Conservation (phyloP, 2,329 filamentous ascomycete genomes). For the Dothidotthia symphoricarpi region DNA sequence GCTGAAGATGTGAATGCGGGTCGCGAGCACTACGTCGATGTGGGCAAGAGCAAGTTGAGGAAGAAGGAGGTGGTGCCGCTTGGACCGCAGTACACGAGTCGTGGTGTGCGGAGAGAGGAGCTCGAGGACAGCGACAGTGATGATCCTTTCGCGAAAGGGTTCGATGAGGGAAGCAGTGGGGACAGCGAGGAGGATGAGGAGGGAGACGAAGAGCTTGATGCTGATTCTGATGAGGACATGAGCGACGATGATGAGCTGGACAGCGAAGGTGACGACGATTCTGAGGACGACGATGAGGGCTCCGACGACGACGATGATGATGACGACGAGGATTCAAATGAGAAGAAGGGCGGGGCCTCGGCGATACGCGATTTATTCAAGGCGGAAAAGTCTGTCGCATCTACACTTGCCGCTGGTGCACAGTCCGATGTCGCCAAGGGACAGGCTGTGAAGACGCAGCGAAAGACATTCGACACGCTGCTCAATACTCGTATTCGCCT, state of each 20-base stretch:
- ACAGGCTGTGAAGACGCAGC: conserved; percentile 78
- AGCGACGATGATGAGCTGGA: conserved; percentile 44
- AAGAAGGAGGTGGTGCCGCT: conserved; percentile 67
- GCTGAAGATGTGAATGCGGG: conserved; percentile 55
- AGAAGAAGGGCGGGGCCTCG: conserved; percentile 41
- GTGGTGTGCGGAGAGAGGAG: conserved; percentile 68
- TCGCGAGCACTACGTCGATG: conserved; percentile 81
- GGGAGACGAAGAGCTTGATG: conserved; percentile 53
- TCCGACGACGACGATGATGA: conserved; percentile 44
- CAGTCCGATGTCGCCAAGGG: conserved; percentile 83
- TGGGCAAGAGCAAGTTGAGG: conserved; percentile 83
- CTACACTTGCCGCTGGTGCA: conserved; percentile 64
- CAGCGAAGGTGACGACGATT: conserved; percentile 45
- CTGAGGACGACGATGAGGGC: conserved; percentile 54
- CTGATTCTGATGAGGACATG: conserved; percentile 43
- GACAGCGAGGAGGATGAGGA: conserved; percentile 45
- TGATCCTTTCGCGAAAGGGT: conserved; percentile 48
- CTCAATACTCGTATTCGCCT: conserved; percentile 88
- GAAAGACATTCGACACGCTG: conserved; percentile 80
- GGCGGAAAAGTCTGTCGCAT: conserved; percentile 61
- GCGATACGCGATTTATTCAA: conserved; percentile 69
- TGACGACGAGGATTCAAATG: conserved; percentile 35
- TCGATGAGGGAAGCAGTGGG: conserved; percentile 45
- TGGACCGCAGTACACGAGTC: conserved; percentile 77
- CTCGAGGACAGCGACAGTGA: conserved; percentile 57